Evolutionary conservation across 805 yeast genomes (phyloP).

Genomic region (Nakazawaea holstii): DNA sequence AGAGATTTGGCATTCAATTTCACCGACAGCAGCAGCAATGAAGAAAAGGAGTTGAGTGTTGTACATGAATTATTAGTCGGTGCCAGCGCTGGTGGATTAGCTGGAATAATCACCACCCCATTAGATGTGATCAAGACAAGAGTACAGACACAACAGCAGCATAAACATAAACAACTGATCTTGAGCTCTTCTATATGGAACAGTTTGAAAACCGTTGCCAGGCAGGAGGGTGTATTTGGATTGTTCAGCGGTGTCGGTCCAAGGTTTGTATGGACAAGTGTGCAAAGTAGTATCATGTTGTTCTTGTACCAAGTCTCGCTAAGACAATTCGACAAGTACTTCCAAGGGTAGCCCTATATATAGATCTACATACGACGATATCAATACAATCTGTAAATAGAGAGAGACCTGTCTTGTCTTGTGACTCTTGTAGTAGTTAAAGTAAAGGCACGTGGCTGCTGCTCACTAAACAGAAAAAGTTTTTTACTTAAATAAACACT

Average conservation of each 20-base stretch:
- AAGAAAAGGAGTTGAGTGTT: conserved; percentile 40
- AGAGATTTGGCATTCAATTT: conserved; percentile 39
- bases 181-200: conserved; percentile 40
- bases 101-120: conserved; percentile 87
- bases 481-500: not conserved
- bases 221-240: conserved; percentile 71
- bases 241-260: conserved; percentile 96
- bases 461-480: not conserved
- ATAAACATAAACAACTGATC: conserved; percentile 13
- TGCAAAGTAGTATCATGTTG: conserved; percentile 93
- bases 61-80: conserved; percentile 76
- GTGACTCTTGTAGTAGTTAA: not conserved
- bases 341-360: not conserved
- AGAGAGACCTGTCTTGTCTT: not conserved
- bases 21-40: conserved; percentile 16
- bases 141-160: conserved; percentile 77
- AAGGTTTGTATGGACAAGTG: conserved; percentile 91
- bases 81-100: conserved; percentile 92
- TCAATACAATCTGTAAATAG: not conserved
- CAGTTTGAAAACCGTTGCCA: conserved; percentile 54
- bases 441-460: too few species aligned
- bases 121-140: conserved; percentile 89
- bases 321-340: conserved; percentile 38
- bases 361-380: not conserved
- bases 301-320: conserved; percentile 78